Conservation (phyloP, 805 yeast genomes). For the Lachancea waltii region DNA sequence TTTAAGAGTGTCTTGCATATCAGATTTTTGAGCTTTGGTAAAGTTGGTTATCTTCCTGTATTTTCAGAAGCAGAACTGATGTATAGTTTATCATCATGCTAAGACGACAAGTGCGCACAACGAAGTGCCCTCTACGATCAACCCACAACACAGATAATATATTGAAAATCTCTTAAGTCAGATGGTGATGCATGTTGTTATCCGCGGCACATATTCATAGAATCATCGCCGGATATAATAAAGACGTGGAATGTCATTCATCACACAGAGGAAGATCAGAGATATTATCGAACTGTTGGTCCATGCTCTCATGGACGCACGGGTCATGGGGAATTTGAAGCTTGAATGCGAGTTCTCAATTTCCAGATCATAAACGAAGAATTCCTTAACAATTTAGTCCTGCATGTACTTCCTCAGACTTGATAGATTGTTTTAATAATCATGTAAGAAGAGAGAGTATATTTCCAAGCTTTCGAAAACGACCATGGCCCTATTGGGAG, state of each 20-base stretch:
- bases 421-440: slow-evolving; percentile 33
- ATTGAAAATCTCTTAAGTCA: slow-evolving; percentile 40
- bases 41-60: slow-evolving; percentile 65
- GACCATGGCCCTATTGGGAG: slow-evolving; percentile 9
- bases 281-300: slow-evolving; percentile 15
- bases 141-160: slow-evolving; percentile 7
- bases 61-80: slow-evolving; percentile 99
- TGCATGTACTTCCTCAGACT: slow-evolving; percentile 73
- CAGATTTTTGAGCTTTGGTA: slow-evolving; percentile 49
- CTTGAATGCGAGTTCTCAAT: neutral
- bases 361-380: slow-evolving; percentile 66
- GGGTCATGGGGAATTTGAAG: slow-evolving; percentile 5
- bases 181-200: slow-evolving; percentile 96
- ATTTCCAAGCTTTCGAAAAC: neutral
- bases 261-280: slow-evolving; percentile 15
- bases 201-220: slow-evolving; percentile 66
- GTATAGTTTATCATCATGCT: slow-evolving; percentile 30
- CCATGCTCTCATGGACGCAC: slow-evolving; percentile 27
- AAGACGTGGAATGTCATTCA: slow-evolving; percentile 36
- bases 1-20: slow-evolving; percentile 1
- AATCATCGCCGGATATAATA: slow-evolving; percentile 37
- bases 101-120: too few relatives aligned
- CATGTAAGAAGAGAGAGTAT: slow-evolving; percentile 19
- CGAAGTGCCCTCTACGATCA: too few relatives aligned
- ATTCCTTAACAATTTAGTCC: slow-evolving; percentile 63